phyloP scores from a whole-genome alignment of 768 basidiomycete genomes.

The Gymnopilus junonius region DNA sequence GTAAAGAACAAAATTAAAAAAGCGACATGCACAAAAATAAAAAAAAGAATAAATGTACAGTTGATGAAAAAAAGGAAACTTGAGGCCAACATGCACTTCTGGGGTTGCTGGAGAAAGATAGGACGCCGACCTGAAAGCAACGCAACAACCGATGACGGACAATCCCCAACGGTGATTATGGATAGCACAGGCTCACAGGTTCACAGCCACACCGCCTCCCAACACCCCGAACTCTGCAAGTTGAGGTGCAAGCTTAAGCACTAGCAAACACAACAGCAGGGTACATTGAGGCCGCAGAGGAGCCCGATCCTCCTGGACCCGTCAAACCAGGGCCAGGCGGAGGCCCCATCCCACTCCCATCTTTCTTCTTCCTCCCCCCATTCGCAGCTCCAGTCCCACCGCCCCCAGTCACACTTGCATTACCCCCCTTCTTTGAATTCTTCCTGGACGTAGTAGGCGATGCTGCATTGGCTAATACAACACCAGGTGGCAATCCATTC shows the following conservation, averaged over 20 bases:
- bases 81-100: too few species aligned
- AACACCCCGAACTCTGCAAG: not conserved
- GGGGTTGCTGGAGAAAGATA: too few species aligned
- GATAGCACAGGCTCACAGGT: too few species aligned
- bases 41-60: too few species aligned
- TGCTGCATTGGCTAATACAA: constrained; percentile 17
- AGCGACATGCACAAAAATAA: too few species aligned
- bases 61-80: too few species aligned
- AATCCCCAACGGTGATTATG: too few species aligned
- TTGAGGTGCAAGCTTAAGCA: constrained; percentile 18
- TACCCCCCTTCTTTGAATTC: constrained; percentile 52
- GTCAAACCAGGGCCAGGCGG: constrained; percentile 9
- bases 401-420: constrained; percentile 42
- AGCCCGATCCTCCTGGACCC: constrained; percentile 15
- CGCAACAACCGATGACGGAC: too few species aligned
- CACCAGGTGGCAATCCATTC: constrained; percentile 1
- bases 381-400: constrained; percentile 49
- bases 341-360: constrained; percentile 14
- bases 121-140: too few species aligned
- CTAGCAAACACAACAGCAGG: constrained; percentile 35
- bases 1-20: too few species aligned
- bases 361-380: constrained; percentile 53
- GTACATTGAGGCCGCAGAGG: constrained; percentile 15
- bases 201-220: not conserved
- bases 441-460: constrained; percentile 11